phyloP scores from a whole-genome alignment of 768 basidiomycete genomes.

The Lanmaoa rubissima region DNA sequence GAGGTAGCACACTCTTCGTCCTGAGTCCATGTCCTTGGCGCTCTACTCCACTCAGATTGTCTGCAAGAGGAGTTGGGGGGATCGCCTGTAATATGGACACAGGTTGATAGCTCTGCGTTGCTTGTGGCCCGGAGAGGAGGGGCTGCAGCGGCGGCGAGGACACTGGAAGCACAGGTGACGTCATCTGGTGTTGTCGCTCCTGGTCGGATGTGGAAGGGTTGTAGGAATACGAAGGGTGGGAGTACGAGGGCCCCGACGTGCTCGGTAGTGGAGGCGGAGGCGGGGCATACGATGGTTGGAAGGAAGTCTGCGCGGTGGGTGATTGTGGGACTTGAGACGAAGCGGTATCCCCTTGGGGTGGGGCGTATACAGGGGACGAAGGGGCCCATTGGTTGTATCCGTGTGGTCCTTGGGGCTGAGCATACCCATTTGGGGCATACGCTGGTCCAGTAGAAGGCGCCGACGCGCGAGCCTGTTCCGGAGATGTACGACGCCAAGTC shows the following conservation, averaged over 20 bases:
- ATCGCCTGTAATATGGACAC: slow-evolving; percentile 19
- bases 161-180: slow-evolving; percentile 4
- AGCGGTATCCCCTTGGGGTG: slow-evolving; percentile 17
- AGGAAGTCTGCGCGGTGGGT: slow-evolving; percentile 26
- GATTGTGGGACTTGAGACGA: slow-evolving; percentile 28
- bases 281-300: slow-evolving; percentile 29
- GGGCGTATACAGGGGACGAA: slow-evolving; percentile 20
- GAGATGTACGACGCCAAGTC: slow-evolving; percentile 48
- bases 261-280: slow-evolving; percentile 21
- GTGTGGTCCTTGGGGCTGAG: slow-evolving; percentile 19
- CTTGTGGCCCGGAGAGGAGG: slow-evolving; percentile 7
- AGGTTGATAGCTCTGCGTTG: slow-evolving; percentile 19
- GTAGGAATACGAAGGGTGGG: slow-evolving; percentile 13
- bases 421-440: slow-evolving; percentile 33
- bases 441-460: slow-evolving; percentile 28
- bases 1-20: neutral
- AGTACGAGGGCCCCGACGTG: slow-evolving; percentile 14
- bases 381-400: slow-evolving; percentile 36
- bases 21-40: slow-evolving; percentile 18
- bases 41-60: slow-evolving; percentile 1
- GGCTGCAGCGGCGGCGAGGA: slow-evolving; percentile 12
- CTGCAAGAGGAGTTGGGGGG: slow-evolving; percentile 4
- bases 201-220: slow-evolving; percentile 9
- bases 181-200: slow-evolving; percentile 14
- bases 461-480: slow-evolving; percentile 19